Evolutionary conservation across 2,329 filamentous ascomycete species (phyloP).

Genomic region (Fusarium palustre): DNA sequence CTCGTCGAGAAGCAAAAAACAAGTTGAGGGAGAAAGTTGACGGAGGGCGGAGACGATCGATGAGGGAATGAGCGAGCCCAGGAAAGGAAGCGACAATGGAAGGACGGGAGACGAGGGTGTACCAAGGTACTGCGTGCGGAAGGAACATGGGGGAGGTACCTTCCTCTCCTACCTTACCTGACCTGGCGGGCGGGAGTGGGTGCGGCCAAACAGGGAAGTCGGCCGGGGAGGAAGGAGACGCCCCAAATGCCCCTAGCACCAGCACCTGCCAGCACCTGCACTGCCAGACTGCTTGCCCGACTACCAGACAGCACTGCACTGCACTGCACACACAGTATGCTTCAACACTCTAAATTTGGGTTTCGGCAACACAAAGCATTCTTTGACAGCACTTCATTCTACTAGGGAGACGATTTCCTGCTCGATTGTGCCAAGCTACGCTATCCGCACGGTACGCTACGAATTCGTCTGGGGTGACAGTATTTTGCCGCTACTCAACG

Average conservation of each 20-base stretch:
- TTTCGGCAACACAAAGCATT: conserved; percentile 16
- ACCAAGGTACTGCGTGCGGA: conserved; percentile 42
- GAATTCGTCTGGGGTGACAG: conserved; percentile 29
- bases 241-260: conserved; percentile 19
- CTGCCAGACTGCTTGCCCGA: conserved; percentile 24
- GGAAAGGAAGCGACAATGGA: conserved; percentile 36
- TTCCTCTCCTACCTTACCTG: conserved; percentile 34
- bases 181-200: conserved; percentile 42
- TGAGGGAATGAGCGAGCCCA: conserved; percentile 48
- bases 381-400: conserved; percentile 18
- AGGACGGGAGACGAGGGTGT: conserved; percentile 46
- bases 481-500: conserved; percentile 33
- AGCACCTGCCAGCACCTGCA: conserved; percentile 8
- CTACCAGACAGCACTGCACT: conserved; percentile 4
- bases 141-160: conserved; percentile 28
- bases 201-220: conserved; percentile 47
- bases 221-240: conserved; percentile 36
- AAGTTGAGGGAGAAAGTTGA: conserved; percentile 49
- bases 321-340: conserved; percentile 29
- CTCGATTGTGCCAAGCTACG: conserved; percentile 40
- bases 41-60: conserved; percentile 51
- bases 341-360: conserved; percentile 30
- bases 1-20: conserved; percentile 46
- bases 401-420: conserved; percentile 31
- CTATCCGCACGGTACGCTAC: conserved; percentile 42